These are phyloP conservation scores for Corymbia citriodora DNA, from an alignment of 441 rosid species.

Conservation along the genomic window DNA sequence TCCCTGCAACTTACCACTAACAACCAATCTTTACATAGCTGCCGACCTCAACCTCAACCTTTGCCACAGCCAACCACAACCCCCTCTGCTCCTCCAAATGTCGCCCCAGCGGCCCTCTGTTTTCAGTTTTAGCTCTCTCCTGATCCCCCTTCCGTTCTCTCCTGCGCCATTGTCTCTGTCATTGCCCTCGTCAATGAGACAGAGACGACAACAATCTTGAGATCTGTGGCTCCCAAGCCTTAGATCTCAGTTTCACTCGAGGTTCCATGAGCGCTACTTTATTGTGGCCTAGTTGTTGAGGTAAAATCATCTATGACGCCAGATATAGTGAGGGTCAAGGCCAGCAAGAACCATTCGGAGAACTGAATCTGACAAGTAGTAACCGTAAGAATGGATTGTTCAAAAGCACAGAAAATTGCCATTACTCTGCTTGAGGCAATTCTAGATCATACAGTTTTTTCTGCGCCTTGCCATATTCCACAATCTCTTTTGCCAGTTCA, in stretches of 20 bases:
- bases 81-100: background rate
- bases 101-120: background rate
- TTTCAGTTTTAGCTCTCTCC: background rate
- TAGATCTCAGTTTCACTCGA: background rate
- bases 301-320: background rate
- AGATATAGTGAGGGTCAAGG: background rate
- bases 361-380: background rate
- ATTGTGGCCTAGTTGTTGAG: background rate
- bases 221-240: background rate
- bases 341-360: background rate
- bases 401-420: background rate
- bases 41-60: no score
- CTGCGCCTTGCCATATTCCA: background rate
- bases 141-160: background rate
- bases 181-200: background rate
- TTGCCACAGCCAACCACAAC: no score
- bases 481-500: conserved; percentile 1
- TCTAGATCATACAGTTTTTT: background rate
- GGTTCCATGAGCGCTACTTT: background rate
- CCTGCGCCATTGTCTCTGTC: accelerated
- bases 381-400: background rate
- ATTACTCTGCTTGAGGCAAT: background rate
- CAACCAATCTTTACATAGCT: no score
- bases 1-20: no score
- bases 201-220: background rate